Conservation (phyloP, 139 green algal species). For the Diplosphaera chodatii region DNA sequence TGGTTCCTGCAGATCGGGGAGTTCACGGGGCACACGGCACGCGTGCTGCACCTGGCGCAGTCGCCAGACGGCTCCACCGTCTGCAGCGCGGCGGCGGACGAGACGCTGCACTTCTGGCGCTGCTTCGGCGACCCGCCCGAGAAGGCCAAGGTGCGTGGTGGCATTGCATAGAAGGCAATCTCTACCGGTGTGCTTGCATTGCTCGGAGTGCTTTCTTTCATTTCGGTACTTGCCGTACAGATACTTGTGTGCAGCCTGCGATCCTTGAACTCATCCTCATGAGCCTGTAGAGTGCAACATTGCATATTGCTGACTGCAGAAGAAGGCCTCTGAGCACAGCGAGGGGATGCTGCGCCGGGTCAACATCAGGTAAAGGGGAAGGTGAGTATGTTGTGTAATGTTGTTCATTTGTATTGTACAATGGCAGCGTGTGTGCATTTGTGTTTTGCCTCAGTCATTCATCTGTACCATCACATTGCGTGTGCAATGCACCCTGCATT, state of each 20-base stretch:
- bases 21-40: slow-evolving; percentile 70
- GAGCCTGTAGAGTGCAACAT: neutral
- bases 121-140: slow-evolving; percentile 44
- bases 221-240: too few species aligned
- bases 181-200: neutral
- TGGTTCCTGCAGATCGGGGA: slow-evolving; percentile 51
- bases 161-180: too few species aligned
- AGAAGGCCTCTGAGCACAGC: slow-evolving; percentile 16
- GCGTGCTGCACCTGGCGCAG: slow-evolving; percentile 78
- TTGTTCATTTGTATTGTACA: too few species aligned
- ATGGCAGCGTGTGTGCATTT: neutral
- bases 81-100: slow-evolving; percentile 61
- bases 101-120: slow-evolving; percentile 72
- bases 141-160: slow-evolving; percentile 8
- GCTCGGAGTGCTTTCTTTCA: too few species aligned
- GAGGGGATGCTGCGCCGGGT: slow-evolving; percentile 47
- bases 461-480: neutral
- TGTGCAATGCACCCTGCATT: neutral
- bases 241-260: too few species aligned
- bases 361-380: slow-evolving; percentile 54
- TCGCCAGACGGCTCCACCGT: slow-evolving; percentile 72
- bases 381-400: neutral
- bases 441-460: too few species aligned
- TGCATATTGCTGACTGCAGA: neutral
- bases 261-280: too few species aligned